Percentiles rank a stretch among this genome's conserved stretches.
Evolutionary conservation across 2,329 filamentous ascomycete genomes (phyloP).

Genomic region (Cordyceps militaris): DNA sequence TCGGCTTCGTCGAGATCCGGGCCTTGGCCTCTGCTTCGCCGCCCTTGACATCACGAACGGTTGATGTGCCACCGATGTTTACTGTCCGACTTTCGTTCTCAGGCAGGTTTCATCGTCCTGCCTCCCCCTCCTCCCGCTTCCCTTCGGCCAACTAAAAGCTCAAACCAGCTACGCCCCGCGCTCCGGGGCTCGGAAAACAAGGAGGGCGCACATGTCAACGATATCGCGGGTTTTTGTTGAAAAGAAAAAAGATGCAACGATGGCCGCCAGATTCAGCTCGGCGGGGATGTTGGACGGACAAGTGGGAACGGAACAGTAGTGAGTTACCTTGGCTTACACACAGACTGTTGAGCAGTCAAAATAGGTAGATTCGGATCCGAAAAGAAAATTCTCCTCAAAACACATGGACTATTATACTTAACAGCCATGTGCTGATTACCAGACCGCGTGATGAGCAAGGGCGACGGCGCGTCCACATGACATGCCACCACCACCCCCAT

Average conservation of each 20-base stretch:
- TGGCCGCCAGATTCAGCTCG: not conserved
- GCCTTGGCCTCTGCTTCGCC: not conserved
- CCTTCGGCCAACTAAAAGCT: not conserved
- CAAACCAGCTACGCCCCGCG: not conserved
- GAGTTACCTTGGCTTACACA: not conserved
- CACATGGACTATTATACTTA: not conserved
- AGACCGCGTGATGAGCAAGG: not conserved
- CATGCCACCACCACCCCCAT: not conserved
- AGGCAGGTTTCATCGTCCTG: not conserved
- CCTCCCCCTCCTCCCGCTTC: not conserved
- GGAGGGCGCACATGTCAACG: not conserved
- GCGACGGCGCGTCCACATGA: not conserved
- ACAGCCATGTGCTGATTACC: not conserved
- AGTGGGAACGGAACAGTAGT: not conserved
- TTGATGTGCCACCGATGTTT: not conserved
- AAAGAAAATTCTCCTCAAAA: not conserved
- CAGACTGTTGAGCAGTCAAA: not conserved
- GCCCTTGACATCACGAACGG: not conserved
- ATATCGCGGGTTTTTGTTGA: not conserved
- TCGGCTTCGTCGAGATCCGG: not conserved
- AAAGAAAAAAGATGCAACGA: not conserved
- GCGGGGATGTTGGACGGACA: not conserved
- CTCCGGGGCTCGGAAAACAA: not conserved
- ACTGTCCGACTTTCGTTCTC: not conserved
- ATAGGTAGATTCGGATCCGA: not conserved